Base-by-base conservation (phyloP, 2,329 filamentous ascomycete genomes). In the Botrytis fabae region DNA sequence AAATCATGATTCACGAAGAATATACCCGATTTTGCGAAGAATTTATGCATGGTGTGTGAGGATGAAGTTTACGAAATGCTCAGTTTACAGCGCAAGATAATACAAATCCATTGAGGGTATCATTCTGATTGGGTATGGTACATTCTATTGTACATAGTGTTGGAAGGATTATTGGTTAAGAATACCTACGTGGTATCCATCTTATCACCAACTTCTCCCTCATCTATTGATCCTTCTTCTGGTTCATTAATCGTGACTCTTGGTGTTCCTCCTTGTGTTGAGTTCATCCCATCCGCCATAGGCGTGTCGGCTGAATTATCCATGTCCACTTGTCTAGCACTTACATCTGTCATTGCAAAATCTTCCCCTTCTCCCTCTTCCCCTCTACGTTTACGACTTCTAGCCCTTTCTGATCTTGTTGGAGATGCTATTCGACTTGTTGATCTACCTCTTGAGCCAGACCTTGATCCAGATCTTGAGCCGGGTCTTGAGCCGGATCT, bases 101-200 rank as follows among this genome's bases (percentile, higher is more conserved):
- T 60, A 68, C 38, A 16, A 57, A 18, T 2, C 18, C 48, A 42
- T 68, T 70, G 61, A 75, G 77, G 77, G 77, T 78, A 79, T 79
- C 73, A 73, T 76, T 74, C 51, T 75, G 62, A 62, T 76, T 35
- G 74, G 60, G 38, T 79, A 79, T 77, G 75, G 75, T 80, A 80
- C 76, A 78, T 80, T 74, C 69, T 38, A 66, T 74, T 68, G 63
- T 74, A 76, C 73, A 77, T 73, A 71, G 65, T 69, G 4, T 57
- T n/a, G 40, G 42, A 57, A 57, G 25, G n/a, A 66, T 20, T 60
- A 48, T 40, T 18, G 46, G 70, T 68, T 54, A 28, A 5, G 18
- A 9, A 28, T 22, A 35, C 35, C 77, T 80, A 84, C 22, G 84
- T 84, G 63, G 84, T 93, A 83, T 93, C 92, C 92, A 93, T 94